phyloP scores from a whole-genome alignment of 1,284 basidiomycete species.

The Phaffia rhodozyma region DNA sequence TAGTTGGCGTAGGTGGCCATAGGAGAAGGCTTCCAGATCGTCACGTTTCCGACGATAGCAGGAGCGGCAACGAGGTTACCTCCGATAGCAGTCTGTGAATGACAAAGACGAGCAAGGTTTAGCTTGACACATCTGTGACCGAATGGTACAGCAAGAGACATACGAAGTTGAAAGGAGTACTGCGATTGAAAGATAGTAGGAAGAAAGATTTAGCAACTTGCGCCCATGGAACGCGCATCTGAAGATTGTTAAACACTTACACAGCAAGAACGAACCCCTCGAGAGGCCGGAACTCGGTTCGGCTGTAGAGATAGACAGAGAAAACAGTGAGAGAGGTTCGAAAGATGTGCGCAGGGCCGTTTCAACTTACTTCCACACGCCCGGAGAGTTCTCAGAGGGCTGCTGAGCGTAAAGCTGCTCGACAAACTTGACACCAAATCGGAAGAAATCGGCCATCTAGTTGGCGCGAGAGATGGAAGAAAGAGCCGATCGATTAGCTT shows the following conservation, averaged over 20 bases:
- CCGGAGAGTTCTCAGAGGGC: constrained; percentile 71
- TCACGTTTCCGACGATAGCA: constrained; percentile 87
- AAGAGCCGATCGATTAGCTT: background rate
- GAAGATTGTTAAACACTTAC: no score
- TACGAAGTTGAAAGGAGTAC: constrained; percentile 86
- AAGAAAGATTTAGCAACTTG: no score
- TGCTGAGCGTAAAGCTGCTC: constrained; percentile 89
- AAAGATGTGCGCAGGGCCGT: background rate
- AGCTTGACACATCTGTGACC: background rate
- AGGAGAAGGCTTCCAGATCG: constrained; percentile 96
- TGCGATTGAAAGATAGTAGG: no score
- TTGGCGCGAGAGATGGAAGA: background rate
- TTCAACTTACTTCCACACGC: constrained; percentile 78
- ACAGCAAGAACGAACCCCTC: constrained; percentile 97
- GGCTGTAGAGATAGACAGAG: constrained; percentile 41
- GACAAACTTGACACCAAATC: constrained; percentile 93
- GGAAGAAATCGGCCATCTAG: constrained; percentile 83
- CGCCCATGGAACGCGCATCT: no score
- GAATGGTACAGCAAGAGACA: background rate
- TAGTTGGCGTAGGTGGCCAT: constrained; percentile 93
- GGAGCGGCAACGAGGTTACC: constrained; percentile 78
- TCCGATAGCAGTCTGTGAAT: constrained; percentile 64
- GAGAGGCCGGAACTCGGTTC: constrained; percentile 86
- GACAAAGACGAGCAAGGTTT: background rate
- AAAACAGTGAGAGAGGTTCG: constrained; percentile 4